These are phyloP conservation scores for Trichaptum fuscoviolaceum DNA, from an alignment of 768 basidiomycete species.

Conservation along the genomic window DNA sequence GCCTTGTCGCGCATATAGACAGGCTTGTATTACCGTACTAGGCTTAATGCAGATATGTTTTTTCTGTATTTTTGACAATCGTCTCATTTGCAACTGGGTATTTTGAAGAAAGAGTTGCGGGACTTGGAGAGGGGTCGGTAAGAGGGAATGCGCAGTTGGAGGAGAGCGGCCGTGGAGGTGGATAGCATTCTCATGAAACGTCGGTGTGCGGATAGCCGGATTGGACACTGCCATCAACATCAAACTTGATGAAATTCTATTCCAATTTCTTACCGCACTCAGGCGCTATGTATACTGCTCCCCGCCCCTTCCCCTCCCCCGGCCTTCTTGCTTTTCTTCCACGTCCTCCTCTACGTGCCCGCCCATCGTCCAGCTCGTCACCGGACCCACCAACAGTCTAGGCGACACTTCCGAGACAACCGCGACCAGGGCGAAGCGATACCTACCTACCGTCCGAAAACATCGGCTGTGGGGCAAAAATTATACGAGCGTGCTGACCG, in stretches of 20 bases:
- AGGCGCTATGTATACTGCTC: slow-evolving; percentile 2
- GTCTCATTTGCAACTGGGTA: neutral
- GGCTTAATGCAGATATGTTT: slow-evolving; percentile 1
- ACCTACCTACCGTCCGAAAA: neutral
- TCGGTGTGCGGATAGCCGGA: neutral
- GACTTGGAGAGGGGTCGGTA: neutral
- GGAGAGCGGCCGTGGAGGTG: neutral
- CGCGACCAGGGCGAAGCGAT: neutral
- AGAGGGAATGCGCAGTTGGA: neutral
- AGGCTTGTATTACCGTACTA: neutral
- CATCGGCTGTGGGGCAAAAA: neutral
- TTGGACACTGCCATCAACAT: neutral
- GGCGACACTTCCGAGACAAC: slow-evolving; percentile 15
- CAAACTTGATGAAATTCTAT: neutral
- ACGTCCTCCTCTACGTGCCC: slow-evolving; percentile 13
- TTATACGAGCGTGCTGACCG: neutral
- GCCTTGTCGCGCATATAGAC: neutral
- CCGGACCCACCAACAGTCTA: slow-evolving; percentile 25
- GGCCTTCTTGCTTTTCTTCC: neutral
- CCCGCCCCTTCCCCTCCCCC: slow-evolving; percentile 17
- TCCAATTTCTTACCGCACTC: neutral
- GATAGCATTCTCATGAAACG: neutral
- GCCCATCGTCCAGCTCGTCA: slow-evolving; percentile 24
- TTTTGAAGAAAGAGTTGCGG: neutral
- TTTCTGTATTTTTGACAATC: neutral